Percentiles rank a stretch among this genome's conserved stretches.
Evolutionary conservation across 2,329 filamentous ascomycete species (phyloP).

Genomic region (Dactylellina sp.): DNA sequence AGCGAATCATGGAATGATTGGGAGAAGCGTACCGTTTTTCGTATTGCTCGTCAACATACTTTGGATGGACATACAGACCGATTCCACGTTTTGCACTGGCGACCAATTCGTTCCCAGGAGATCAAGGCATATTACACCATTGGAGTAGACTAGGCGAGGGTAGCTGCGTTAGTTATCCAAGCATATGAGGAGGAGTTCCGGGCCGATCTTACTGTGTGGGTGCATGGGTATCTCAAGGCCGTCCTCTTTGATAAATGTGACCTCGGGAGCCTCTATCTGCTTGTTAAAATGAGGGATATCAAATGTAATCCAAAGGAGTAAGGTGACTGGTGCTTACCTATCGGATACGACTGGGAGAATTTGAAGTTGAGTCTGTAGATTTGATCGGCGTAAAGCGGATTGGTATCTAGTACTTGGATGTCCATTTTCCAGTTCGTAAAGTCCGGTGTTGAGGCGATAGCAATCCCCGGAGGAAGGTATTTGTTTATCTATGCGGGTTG

Average conservation of each 20-base stretch:
- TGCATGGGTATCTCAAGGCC: constrained; percentile 84
- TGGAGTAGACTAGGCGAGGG: constrained; percentile 77
- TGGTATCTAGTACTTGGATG: constrained; percentile 87
- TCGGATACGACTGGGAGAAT: constrained; percentile 87
- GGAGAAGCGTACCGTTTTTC: constrained; percentile 72
- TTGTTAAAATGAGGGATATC: constrained; percentile 4
- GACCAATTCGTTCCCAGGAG: constrained; percentile 89
- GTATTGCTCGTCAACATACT: constrained; percentile 97
- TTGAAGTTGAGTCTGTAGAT: constrained; percentile 87
- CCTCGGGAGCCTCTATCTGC: constrained; percentile 85
- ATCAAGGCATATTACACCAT: constrained; percentile 98
- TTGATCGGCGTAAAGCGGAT: constrained; percentile 85
- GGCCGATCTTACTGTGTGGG: constrained; percentile 73
- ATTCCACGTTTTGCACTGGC: constrained; percentile 96
- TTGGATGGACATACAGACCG: constrained; percentile 95
- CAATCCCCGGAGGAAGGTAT: constrained; percentile 76
- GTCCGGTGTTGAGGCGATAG: constrained; percentile 81
- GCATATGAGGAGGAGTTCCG: not conserved
- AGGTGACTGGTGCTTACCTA: constrained; percentile 71
- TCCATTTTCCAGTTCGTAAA: constrained; percentile 93
- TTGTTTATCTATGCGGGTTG: constrained; percentile 67
- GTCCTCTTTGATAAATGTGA: constrained; percentile 79
- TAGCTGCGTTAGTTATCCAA: not conserved
- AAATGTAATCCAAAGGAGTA: constrained; percentile 4
- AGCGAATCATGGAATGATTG: not conserved